phyloP scores from a whole-genome alignment of 1,284 basidiomycete genomes.

The Afroboletus lepidellus region DNA sequence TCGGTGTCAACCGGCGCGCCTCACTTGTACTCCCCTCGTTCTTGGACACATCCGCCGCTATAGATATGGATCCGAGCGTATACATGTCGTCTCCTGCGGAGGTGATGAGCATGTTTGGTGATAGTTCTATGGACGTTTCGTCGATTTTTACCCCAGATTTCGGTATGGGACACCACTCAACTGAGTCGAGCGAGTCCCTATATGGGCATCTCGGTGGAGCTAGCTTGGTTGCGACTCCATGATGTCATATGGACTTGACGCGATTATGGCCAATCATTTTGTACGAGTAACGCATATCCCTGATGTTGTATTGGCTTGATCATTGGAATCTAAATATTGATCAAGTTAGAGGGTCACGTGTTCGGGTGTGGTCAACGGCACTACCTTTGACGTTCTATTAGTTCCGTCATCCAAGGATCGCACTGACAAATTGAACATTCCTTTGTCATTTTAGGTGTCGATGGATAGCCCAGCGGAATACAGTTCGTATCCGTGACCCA shows the following conservation, averaged over 20 bases:
- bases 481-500: not conserved
- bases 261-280: constrained; percentile 8
- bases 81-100: constrained; percentile 35
- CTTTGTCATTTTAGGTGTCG: not conserved
- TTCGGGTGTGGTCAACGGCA: too few species aligned
- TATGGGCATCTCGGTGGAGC: constrained; percentile 27
- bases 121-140: constrained; percentile 28
- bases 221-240: constrained; percentile 31
- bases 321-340: constrained; percentile 8
- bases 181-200: constrained; percentile 29
- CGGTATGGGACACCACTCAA: constrained; percentile 25
- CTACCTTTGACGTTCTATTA: too few species aligned
- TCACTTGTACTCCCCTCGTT: constrained; percentile 24
- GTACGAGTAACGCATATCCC: constrained; percentile 21
- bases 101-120: constrained; percentile 32
- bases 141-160: constrained; percentile 33
- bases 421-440: constrained; percentile 1
- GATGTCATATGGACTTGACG: constrained; percentile 7
- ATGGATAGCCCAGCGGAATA: not conserved
- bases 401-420: not conserved
- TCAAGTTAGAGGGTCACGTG: not conserved
- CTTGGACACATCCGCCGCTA: constrained; percentile 24
- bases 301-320: constrained; percentile 1
- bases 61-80: constrained; percentile 34
- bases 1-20: constrained; percentile 20